Evolutionary conservation across 352 stramenopile species (phyloP).

Genomic region (Pythium guiyangense): DNA sequence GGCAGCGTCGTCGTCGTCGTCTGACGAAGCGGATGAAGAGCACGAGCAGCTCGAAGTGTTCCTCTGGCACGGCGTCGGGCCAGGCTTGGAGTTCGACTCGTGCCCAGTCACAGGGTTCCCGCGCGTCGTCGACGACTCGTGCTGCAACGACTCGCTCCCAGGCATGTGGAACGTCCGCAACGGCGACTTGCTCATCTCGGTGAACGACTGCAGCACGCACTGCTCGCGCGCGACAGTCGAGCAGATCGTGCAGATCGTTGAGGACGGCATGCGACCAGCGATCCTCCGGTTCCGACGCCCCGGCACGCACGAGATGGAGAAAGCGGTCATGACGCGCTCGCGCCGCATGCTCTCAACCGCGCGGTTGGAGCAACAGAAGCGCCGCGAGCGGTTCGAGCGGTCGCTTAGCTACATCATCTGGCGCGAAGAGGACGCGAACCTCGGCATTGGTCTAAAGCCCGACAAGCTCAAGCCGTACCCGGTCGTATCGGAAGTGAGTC

Average conservation of each 20-base stretch:
- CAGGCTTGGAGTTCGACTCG: slow-evolving; percentile 42
- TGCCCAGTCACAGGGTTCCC: slow-evolving; percentile 49
- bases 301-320: slow-evolving; percentile 35
- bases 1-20: slow-evolving; percentile 9
- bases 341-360: slow-evolving; percentile 7
- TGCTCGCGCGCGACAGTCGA: slow-evolving; percentile 35
- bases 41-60: slow-evolving; percentile 54
- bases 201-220: slow-evolving; percentile 50
- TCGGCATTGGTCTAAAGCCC: slow-evolving; percentile 54
- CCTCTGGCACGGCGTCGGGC: slow-evolving; percentile 51
- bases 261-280: slow-evolving; percentile 53
- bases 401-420: slow-evolving; percentile 64
- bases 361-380: slow-evolving; percentile 24
- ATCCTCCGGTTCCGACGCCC: slow-evolving; percentile 60
- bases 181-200: slow-evolving; percentile 54
- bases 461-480: slow-evolving; percentile 50
- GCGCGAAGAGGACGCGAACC: slow-evolving; percentile 54
- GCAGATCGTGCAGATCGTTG: slow-evolving; percentile 46
- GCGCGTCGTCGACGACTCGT: slow-evolving; percentile 38
- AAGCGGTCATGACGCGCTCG: slow-evolving; percentile 15
- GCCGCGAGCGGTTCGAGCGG: slow-evolving; percentile 49
- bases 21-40: slow-evolving; percentile 41
- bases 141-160: slow-evolving; percentile 57
- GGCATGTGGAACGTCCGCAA: slow-evolving; percentile 63
- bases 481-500: slow-evolving; percentile 34